phyloP scores from a whole-genome alignment of 2,329 filamentous ascomycete species.

The Botrytis galanthina region DNA sequence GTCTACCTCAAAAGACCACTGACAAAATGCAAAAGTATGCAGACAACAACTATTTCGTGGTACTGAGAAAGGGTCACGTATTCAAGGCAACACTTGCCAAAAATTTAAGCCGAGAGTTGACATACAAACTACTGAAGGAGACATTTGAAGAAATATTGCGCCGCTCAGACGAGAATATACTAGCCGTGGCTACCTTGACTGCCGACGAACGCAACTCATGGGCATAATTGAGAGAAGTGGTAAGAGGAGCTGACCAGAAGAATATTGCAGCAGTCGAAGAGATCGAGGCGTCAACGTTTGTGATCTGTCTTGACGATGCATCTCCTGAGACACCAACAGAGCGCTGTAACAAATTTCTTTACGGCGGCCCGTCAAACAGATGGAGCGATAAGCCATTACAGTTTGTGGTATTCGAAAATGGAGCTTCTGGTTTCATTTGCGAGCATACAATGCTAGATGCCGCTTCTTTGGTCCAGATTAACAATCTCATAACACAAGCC shows the following conservation, averaged over 20 bases:
- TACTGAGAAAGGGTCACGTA: not conserved
- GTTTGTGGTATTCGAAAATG: conserved; percentile 31
- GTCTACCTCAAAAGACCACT: not conserved
- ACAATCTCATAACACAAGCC: conserved; percentile 17
- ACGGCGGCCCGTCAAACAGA: conserved; percentile 29
- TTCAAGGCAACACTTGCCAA: not conserved
- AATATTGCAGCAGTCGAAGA: conserved; percentile 19
- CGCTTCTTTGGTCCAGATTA: conserved; percentile 20
- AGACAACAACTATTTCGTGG: not conserved
- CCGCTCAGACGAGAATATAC: not conserved
- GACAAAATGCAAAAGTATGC: not conserved
- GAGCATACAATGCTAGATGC: not conserved
- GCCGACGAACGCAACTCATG: not conserved
- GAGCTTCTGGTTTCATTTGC: conserved; percentile 24
- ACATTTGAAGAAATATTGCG: not conserved
- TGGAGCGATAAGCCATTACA: conserved; percentile 34
- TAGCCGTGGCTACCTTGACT: not conserved
- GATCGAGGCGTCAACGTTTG: conserved; percentile 30
- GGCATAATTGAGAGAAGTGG: not conserved
- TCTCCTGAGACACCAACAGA: conserved; percentile 25
- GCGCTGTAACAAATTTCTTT: conserved; percentile 27
- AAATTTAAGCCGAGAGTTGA: not conserved
- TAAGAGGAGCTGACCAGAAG: not conserved
- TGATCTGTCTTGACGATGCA: conserved; percentile 33
- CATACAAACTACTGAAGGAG: not conserved